Evolutionary conservation across 1,139 yeast genomes (phyloP).

Genomic region (Protomyces pachydermus): DNA sequence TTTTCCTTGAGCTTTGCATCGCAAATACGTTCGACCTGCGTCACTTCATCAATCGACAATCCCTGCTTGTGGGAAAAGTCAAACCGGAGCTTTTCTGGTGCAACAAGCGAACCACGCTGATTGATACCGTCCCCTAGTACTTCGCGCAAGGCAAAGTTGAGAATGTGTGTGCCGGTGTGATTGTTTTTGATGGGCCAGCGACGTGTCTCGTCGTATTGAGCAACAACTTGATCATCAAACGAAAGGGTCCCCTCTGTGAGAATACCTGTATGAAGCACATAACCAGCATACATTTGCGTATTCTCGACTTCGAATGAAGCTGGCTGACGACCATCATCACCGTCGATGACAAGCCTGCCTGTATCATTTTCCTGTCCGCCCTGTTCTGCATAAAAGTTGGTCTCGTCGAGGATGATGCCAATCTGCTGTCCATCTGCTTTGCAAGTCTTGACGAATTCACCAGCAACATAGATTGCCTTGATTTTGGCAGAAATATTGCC

Average conservation of each 20-base stretch:
- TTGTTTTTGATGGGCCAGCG: constrained; percentile 96
- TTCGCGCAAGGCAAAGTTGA: constrained; percentile 80
- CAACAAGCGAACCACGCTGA: constrained; percentile 95
- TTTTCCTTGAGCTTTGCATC: constrained; percentile 68
- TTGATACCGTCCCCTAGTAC: constrained; percentile 83
- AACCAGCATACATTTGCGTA: constrained; percentile 90
- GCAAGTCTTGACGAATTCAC: constrained; percentile 51
- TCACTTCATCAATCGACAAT: constrained; percentile 64
- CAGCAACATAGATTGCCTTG: constrained; percentile 58
- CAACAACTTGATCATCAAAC: constrained; percentile 68
- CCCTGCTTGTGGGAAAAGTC: constrained; percentile 87
- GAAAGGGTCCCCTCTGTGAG: constrained; percentile 68
- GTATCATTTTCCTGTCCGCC: constrained; percentile 99
- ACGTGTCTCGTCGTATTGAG: constrained; percentile 85
- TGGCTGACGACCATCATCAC: constrained; percentile 44
- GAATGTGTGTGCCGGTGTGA: constrained; percentile 96
- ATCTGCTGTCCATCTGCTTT: constrained; percentile 51
- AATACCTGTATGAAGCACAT: constrained; percentile 88
- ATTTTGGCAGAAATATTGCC: constrained; percentile 44
- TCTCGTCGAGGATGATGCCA: constrained; percentile 79
- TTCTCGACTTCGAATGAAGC: constrained; percentile 85
- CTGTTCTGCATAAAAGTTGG: constrained; percentile 96
- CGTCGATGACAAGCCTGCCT: constrained; percentile 81
- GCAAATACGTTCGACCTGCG: constrained; percentile 67
- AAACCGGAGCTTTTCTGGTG: constrained; percentile 90